Conservation (phyloP, 1,139 yeast genomes). For the Yamadazyma friedrichii region DNA sequence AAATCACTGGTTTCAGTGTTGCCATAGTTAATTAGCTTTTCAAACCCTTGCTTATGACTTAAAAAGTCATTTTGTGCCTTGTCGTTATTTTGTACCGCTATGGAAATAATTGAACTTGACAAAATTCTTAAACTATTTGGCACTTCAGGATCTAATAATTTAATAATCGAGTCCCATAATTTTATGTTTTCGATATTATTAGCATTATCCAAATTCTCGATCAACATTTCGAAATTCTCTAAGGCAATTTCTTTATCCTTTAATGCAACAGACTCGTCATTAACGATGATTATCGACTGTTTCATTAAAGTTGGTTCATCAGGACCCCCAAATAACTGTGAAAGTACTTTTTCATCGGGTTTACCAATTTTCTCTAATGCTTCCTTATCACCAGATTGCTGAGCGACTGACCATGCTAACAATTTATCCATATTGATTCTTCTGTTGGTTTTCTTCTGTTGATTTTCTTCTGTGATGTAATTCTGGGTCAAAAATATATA, state of each 20-base stretch:
- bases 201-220: constrained; percentile 93
- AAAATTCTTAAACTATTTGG: constrained; percentile 45
- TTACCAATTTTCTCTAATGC: constrained; percentile 58
- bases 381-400: constrained; percentile 66
- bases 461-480: no score
- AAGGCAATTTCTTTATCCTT: constrained; percentile 74
- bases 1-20: constrained; percentile 18
- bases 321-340: constrained; percentile 75
- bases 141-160: constrained; percentile 38
- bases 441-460: neutral
- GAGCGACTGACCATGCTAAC: constrained; percentile 88
- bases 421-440: constrained; percentile 83
- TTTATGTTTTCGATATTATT: constrained; percentile 82
- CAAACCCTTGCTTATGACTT: constrained; percentile 47
- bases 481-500: no score
- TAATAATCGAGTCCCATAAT: constrained; percentile 72
- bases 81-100: constrained; percentile 89
- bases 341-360: constrained; percentile 76
- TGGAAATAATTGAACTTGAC: constrained; percentile 78
- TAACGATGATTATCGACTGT: constrained; percentile 63
- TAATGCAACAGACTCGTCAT: constrained; percentile 57
- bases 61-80: constrained; percentile 66
- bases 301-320: constrained; percentile 88
- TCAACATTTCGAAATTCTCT: constrained; percentile 90
- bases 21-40: constrained; percentile 37